A percentile compares a stretch with the other conserved stretches of the same genome.
These are phyloP conservation scores for Gautieria morchelliformis DNA, from an alignment of 768 basidiomycete species.

Conservation along the genomic window DNA sequence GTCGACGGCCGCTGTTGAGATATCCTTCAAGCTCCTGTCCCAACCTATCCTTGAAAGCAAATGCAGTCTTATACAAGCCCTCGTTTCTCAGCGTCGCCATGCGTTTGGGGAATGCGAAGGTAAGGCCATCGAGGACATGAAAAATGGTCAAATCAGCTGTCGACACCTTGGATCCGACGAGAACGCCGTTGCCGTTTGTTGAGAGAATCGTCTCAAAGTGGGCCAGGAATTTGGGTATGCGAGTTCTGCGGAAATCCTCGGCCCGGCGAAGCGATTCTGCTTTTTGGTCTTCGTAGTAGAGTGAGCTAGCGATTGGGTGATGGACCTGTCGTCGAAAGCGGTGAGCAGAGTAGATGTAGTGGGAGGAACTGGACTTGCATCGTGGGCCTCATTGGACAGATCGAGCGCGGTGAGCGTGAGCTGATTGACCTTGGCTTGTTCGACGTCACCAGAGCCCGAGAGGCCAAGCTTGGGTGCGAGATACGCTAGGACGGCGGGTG, in stretches of 20 bases:
- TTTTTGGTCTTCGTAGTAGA: constrained; percentile 37
- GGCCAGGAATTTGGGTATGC: constrained; percentile 32
- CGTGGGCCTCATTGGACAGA: constrained; percentile 25
- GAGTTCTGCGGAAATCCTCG: constrained; percentile 23
- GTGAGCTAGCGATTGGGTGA: constrained; percentile 26
- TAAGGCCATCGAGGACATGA: constrained; percentile 25
- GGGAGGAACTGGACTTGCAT: constrained; percentile 9
- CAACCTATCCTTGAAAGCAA: constrained; percentile 25
- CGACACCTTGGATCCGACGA: constrained; percentile 24
- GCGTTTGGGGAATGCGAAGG: constrained; percentile 29
- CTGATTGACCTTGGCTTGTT: constrained; percentile 26
- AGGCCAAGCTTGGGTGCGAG: constrained; percentile 26
- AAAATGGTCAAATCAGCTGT: constrained; percentile 35
- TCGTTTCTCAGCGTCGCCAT: constrained; percentile 16
- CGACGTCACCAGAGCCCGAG: constrained; percentile 22
- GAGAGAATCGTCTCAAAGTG: constrained; percentile 27
- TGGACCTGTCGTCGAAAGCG: constrained; percentile 13
- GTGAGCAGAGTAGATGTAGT: background rate
- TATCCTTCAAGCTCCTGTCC: constrained; percentile 23
- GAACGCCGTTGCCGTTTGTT: constrained; percentile 15
- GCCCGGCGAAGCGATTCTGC: constrained; percentile 24
- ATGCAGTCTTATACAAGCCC: constrained; percentile 21
- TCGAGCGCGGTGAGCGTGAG: constrained; percentile 29
- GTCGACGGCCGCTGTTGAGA: constrained; percentile 23
- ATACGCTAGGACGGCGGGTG: constrained; percentile 28